Evolutionary conservation across 129 eudicot species (phyloP).

Genomic region (Saussurea involucrata): DNA sequence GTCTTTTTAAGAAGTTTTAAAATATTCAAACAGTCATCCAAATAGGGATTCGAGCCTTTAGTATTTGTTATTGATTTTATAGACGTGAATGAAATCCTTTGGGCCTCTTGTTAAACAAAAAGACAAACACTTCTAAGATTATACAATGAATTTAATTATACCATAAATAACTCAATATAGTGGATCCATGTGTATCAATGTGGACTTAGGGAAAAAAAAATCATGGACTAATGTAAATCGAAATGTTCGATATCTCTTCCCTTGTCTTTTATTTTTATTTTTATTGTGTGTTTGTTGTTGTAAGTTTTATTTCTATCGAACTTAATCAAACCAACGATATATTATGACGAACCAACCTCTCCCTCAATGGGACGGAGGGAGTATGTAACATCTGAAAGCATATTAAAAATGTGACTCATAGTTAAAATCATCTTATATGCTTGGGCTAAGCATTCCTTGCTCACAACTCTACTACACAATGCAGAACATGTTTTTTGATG

Average conservation of each 20-base stretch:
- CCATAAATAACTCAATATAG: background rate
- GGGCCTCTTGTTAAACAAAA: background rate
- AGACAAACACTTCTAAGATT: background rate
- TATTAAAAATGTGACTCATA: background rate
- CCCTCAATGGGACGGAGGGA: too few species aligned
- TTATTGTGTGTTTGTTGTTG: background rate
- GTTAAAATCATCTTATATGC: background rate
- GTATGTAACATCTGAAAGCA: background rate
- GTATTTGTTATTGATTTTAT: too few species aligned
- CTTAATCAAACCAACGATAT: too few species aligned
- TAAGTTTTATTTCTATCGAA: background rate
- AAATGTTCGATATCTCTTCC: background rate
- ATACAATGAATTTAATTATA: too few species aligned
- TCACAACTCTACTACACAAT: background rate
- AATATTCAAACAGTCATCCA: background rate
- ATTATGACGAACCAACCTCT: background rate
- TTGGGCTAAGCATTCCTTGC: background rate
- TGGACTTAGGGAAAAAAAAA: background rate
- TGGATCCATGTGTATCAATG: background rate
- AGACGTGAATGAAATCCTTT: background rate
- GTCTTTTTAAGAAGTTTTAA: background rate
- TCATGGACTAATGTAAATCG: background rate
- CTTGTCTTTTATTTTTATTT: background rate
- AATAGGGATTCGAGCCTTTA: too few species aligned
- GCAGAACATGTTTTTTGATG: background rate